Evolutionary conservation across 371 early-diverging fungal genomes (phyloP).

Genomic region (Mucor racemosus): DNA sequence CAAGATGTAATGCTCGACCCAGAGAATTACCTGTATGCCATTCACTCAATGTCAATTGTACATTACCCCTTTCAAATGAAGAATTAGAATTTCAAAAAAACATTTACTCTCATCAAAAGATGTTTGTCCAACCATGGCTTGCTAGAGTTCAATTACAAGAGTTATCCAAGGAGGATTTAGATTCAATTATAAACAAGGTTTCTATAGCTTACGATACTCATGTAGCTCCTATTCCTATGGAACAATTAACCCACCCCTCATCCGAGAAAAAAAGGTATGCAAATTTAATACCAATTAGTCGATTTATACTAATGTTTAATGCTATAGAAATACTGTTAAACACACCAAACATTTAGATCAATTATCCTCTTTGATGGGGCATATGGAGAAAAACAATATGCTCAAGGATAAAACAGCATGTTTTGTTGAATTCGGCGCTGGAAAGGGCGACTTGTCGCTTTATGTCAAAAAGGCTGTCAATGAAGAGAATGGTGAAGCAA

Average conservation of each 20-base stretch:
- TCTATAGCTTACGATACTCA: constrained; percentile 37
- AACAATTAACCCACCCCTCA: constrained; percentile 54
- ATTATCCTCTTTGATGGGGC: constrained; percentile 82
- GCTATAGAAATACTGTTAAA: constrained; percentile 41
- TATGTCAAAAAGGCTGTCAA: constrained; percentile 62
- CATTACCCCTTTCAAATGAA: constrained; percentile 49
- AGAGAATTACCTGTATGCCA: constrained; percentile 51
- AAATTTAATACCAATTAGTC: background rate
- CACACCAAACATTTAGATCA: constrained; percentile 72
- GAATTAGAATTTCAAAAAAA: constrained; percentile 53
- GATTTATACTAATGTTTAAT: background rate
- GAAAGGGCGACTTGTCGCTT: constrained; percentile 71
- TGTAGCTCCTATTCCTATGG: constrained; percentile 48
- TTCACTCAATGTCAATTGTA: constrained; percentile 62
- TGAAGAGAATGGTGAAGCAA: constrained; percentile 59
- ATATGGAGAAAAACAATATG: constrained; percentile 68
- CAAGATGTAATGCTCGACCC: constrained; percentile 74
- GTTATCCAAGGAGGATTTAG: constrained; percentile 46
- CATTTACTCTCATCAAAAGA: constrained; percentile 47
- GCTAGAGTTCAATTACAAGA: constrained; percentile 50
- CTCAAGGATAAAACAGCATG: constrained; percentile 58
- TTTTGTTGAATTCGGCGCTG: constrained; percentile 87
- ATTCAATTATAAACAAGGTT: constrained; percentile 55
- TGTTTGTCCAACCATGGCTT: constrained; percentile 53
- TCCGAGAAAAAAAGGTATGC: constrained; percentile 51